Evolutionary conservation across 352 stramenopile species (phyloP), one percentile per base, ranked within the genome.

Genomic region (Detonula confervacea): DNA sequence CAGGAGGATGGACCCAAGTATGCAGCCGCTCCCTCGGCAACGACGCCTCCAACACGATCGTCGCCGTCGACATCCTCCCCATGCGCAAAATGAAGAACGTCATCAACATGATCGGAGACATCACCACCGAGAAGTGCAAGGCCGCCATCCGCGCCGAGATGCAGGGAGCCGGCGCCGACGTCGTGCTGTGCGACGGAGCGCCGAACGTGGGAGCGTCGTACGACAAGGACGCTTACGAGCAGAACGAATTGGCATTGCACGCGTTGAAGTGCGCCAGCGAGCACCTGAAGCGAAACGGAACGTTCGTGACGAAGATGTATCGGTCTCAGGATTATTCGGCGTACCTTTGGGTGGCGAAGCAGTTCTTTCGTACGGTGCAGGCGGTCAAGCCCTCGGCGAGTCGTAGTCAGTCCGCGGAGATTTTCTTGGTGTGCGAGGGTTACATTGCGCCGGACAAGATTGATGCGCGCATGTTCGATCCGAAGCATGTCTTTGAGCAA

Each of bases 151-250:
- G 81, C 14, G 22, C 80, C 25, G 85, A 89, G 95, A 14, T 93
- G 97, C 83, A 87, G 20, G 77, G 63, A n/a, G 55, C 20, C 1
- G 65, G 61, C 22, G 95, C 96, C 0, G 97, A 99, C 85, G 96
- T 99, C 0, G 97, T 99, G 30, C 92, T 99, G 4, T 99, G 97
- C 83, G 98, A 99, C 88, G 98, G 98, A 52, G 98, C 98, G 6
- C 97, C 97, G 4, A 99, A 99, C 87, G 96, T 99, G 20, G 98
- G 98, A 60, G 96, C 97, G 2, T 93, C 96, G 63, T 99, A 99
- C 87, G 95, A 95, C 30, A 98, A 98, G 83, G 98, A 99, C 81
- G 97, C 97, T 16, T 99, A 99, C 87, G 94, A 98, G 83, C 98
- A 99, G 89, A 99, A 99, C 82, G 97, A 99, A 79, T 91, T 99